A percentile compares a stretch with the other conserved stretches of the same genome.
Conservation (phyloP, 2,329 filamentous ascomycete genomes). For the Hymenoscyphus albidus region DNA sequence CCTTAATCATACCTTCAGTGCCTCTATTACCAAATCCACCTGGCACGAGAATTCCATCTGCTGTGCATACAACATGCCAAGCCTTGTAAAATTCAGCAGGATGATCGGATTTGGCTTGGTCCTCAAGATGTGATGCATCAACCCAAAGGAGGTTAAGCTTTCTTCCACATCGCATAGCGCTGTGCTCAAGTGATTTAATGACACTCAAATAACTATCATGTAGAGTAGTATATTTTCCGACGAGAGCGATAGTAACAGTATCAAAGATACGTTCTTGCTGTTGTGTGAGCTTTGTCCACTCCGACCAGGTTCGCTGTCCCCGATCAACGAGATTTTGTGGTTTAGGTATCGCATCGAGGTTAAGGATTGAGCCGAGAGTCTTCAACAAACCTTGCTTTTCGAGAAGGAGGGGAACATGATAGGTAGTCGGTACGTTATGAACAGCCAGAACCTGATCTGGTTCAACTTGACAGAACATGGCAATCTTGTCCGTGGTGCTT, state of each 20-base stretch:
- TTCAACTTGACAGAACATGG: conserved; percentile 83
- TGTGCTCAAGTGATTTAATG: conserved; percentile 84
- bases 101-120: conserved; percentile 53
- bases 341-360: conserved; percentile 55
- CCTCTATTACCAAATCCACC: conserved; percentile 66
- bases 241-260: conserved; percentile 74
- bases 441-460: conserved; percentile 84
- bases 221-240: conserved; percentile 86
- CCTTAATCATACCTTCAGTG: conserved; percentile 84
- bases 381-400: conserved; percentile 72
- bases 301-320: conserved; percentile 53
- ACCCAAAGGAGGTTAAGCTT: conserved; percentile 81
- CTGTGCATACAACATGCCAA: conserved; percentile 75
- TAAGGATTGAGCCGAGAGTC: conserved; percentile 60
- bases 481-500: conserved; percentile 79
- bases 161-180: conserved; percentile 77
- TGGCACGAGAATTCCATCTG: conserved; percentile 56
- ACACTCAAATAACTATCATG: conserved; percentile 85
- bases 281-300: conserved; percentile 70
- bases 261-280: conserved; percentile 64
- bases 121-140: conserved; percentile 80
- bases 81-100: conserved; percentile 78
- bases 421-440: conserved; percentile 82
- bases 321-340: conserved; percentile 52
- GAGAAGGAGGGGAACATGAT: conserved; percentile 91